Evolutionary conservation across 2,329 filamentous ascomycete genomes (phyloP).

Genomic region (Geosmithia flava): DNA sequence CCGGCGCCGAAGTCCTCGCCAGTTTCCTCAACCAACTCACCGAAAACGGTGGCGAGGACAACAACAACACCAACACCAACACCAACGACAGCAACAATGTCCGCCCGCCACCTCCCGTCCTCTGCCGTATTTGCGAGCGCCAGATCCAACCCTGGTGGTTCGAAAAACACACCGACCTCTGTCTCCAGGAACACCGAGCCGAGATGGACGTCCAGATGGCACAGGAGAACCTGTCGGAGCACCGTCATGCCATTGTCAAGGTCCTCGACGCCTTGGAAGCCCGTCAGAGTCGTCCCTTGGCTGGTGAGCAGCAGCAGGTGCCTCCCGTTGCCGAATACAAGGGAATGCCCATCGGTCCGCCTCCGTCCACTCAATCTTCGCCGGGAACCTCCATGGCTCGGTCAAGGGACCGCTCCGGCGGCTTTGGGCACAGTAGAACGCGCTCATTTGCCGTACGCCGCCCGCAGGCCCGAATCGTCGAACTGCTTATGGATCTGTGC

Average conservation of each 20-base stretch:
- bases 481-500: conserved; percentile 86
- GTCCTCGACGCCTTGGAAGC: conserved; percentile 87
- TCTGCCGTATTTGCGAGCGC: conserved; percentile 94
- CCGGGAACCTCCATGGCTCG: conserved; percentile 60
- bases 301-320: conserved; percentile 35
- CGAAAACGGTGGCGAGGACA: conserved; percentile 67
- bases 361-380: conserved; percentile 58
- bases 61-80: too few species aligned
- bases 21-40: conserved; percentile 85
- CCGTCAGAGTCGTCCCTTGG: conserved; percentile 51
- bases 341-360: conserved; percentile 69
- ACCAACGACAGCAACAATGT: not conserved
- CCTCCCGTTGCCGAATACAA: conserved; percentile 69
- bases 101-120: conserved; percentile 73
- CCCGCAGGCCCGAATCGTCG: conserved; percentile 85
- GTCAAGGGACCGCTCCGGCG: conserved; percentile 61
- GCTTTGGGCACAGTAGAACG: conserved; percentile 67
- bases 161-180: conserved; percentile 95
- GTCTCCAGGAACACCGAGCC: conserved; percentile 86
- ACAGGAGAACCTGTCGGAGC: conserved; percentile 83
- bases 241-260: conserved; percentile 88
- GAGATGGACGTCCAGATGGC: conserved; percentile 97
- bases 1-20: conserved; percentile 87
- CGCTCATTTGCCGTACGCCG: conserved; percentile 85
- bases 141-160: conserved; percentile 99